phyloP scores from a whole-genome alignment of 768 basidiomycete genomes.

The Boletus rubescentipes region DNA sequence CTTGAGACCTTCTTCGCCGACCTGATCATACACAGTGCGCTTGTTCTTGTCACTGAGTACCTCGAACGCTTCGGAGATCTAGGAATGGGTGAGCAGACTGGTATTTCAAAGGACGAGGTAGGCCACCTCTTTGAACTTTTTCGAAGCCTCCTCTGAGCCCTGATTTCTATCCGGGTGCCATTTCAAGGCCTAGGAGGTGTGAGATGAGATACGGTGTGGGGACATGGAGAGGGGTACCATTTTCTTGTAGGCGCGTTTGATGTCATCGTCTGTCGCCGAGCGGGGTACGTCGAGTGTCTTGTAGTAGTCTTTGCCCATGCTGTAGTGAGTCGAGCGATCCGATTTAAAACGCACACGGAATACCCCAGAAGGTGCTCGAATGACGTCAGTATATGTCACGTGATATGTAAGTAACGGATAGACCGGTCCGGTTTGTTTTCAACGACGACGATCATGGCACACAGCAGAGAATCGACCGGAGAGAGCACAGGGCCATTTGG shows the following conservation, averaged over 20 bases:
- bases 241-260: conserved; percentile 96
- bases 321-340: background rate
- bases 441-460: conserved; percentile 13
- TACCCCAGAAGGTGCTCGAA: conserved; percentile 34
- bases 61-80: conserved; percentile 96
- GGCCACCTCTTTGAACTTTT: conserved; percentile 89
- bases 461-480: conserved; percentile 26
- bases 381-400: conserved; percentile 30
- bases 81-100: background rate
- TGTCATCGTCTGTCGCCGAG: conserved; percentile 76
- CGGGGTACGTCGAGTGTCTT: conserved; percentile 71
- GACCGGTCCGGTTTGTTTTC: background rate
- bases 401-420: background rate
- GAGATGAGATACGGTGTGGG: background rate
- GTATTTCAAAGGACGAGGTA: too few relatives aligned
- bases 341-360: conserved; percentile 8
- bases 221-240: conserved; percentile 49
- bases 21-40: conserved; percentile 84
- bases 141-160: conserved; percentile 80
- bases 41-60: conserved; percentile 88
- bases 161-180: conserved; percentile 94
- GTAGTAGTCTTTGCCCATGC: conserved; percentile 80
- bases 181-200: conserved; percentile 66
- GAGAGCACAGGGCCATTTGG: too few relatives aligned
- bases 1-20: conserved; percentile 95